Evolutionary conservation across 257 asterid species (phyloP).

Genomic region (Voacanga thouarsii): DNA sequence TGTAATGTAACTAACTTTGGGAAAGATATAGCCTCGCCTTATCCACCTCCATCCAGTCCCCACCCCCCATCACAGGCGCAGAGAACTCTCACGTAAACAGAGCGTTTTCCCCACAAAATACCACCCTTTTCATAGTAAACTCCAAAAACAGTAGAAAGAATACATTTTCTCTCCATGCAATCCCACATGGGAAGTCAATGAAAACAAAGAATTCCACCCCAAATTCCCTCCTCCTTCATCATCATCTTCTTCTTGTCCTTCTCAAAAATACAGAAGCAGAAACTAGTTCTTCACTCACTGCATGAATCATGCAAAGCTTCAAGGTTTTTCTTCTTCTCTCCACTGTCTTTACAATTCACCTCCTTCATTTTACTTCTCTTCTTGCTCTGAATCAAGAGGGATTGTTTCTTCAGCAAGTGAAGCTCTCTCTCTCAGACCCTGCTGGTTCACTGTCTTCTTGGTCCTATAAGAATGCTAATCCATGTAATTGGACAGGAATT

Average conservation of each 20-base stretch:
- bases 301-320: conserved; percentile 4
- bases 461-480: conserved; percentile 50
- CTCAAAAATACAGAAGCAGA: not conserved
- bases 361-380: not conserved
- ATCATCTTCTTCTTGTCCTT: not conserved
- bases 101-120: not conserved
- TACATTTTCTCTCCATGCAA: conserved; percentile 6
- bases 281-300: not conserved
- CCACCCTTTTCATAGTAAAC: not conserved
- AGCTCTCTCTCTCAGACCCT: conserved; percentile 49
- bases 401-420: conserved; percentile 28
- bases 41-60: not conserved
- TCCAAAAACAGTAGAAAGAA: not conserved
- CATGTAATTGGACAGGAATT: conserved; percentile 88
- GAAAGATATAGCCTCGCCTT: not conserved
- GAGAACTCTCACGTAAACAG: not conserved
- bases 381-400: conserved; percentile 54
- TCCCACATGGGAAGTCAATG: conserved; percentile 7
- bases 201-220: not conserved
- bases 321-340: not conserved
- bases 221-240: not conserved
- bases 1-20: not conserved
- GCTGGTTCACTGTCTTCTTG: conserved; percentile 46
- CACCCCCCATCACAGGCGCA: too few relatives aligned
- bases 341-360: not conserved